Conservation (phyloP, 2,329 filamentous ascomycete species). For the Remersonia thermophila region DNA sequence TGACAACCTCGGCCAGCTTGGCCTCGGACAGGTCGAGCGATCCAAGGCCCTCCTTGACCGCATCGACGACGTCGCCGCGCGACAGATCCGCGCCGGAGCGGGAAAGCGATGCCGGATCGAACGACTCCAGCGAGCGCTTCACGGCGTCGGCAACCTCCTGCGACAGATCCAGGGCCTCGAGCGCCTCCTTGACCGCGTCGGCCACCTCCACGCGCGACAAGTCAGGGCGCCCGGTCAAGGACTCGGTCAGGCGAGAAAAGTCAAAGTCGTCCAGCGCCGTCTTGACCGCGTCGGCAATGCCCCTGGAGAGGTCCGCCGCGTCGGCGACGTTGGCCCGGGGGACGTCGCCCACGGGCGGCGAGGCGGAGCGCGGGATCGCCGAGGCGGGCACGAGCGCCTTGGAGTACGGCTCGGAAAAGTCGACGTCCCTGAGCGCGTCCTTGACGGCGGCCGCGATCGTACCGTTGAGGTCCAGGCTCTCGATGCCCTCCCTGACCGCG, state of each 20-base stretch:
- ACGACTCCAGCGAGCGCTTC: slow-evolving; percentile 5
- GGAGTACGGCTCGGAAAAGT: neutral
- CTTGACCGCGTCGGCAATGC: slow-evolving; percentile 10
- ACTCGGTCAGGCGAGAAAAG: slow-evolving; percentile 4
- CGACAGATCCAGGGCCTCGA: neutral
- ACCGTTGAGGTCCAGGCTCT: neutral
- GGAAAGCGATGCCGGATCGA: slow-evolving; percentile 5
- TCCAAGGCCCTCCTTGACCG: slow-evolving; percentile 15
- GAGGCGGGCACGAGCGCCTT: neutral
- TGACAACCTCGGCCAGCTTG: slow-evolving; percentile 6
- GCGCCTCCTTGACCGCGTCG: slow-evolving; percentile 13
- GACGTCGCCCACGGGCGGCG: neutral
- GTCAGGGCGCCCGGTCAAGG: slow-evolving; percentile 4
- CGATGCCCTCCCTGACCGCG: slow-evolving; percentile 41
- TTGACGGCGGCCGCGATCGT: neutral
- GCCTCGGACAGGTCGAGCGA: slow-evolving; percentile 5
- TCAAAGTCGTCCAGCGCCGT: slow-evolving; percentile 7
- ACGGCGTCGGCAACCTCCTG: slow-evolving; percentile 9
- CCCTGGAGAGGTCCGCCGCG: slow-evolving; percentile 13
- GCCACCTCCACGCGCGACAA: slow-evolving; percentile 14
- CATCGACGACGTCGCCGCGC: slow-evolving; percentile 10
- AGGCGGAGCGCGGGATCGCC: neutral
- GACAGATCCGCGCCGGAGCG: slow-evolving; percentile 3
- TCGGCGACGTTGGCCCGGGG: slow-evolving; percentile 10
- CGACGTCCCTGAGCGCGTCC: neutral